These are phyloP conservation scores for Cyclanthera cordifolia DNA, from an alignment of 306 rosid species.

Conservation along the genomic window DNA sequence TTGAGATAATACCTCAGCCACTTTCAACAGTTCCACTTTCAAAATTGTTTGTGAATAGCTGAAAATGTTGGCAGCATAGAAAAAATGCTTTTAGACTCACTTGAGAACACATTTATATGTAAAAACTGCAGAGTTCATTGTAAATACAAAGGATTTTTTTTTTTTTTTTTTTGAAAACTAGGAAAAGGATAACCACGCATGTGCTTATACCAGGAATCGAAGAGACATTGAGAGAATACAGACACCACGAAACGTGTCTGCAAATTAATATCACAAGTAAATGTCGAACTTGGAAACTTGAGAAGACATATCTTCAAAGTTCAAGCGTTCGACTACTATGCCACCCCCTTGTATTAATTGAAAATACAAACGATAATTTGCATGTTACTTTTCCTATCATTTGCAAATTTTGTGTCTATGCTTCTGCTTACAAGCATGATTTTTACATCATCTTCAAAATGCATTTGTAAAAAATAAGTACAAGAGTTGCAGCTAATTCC, in stretches of 20 bases:
- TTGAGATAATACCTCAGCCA: neutral
- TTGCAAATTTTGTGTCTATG: neutral
- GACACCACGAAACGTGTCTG: too few relatives aligned
- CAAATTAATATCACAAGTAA: too few relatives aligned
- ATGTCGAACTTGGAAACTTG: too few relatives aligned
- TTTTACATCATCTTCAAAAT: neutral
- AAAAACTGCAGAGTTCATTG: neutral
- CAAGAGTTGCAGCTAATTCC: too few relatives aligned
- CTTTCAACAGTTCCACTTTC: neutral
- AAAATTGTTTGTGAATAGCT: neutral
- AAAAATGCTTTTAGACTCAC: neutral
- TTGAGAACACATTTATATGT: neutral
- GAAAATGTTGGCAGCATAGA: neutral
- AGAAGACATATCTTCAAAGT: too few relatives aligned
- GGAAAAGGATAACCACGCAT: too few relatives aligned
- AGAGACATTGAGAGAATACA: too few relatives aligned
- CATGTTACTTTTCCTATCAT: neutral
- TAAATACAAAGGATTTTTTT: too few relatives aligned
- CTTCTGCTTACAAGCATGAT: neutral
- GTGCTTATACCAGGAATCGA: too few relatives aligned
- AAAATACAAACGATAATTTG: neutral
- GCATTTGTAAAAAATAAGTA: neutral
- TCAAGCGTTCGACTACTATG: too few relatives aligned
- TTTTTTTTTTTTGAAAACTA: too few relatives aligned
- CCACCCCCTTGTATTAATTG: too few relatives aligned